These are phyloP conservation scores for Elsinoe necatrix DNA, from an alignment of 2,329 filamentous ascomycete species.

Conservation along the genomic window DNA sequence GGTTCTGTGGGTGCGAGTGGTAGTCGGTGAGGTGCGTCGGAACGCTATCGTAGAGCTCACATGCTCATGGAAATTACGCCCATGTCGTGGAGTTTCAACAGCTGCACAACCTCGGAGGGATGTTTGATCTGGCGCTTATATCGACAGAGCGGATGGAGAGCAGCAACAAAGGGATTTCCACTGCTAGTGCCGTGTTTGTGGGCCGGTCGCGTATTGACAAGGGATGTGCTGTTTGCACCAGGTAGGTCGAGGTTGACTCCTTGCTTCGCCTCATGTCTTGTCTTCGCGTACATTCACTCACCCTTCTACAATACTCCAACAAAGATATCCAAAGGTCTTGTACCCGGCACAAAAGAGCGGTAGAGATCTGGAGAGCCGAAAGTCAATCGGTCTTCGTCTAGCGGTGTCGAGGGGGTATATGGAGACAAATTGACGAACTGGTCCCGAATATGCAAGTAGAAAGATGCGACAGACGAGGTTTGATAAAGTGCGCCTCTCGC, in stretches of 20 bases:
- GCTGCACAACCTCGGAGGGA: background rate
- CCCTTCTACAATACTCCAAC: conserved; percentile 7
- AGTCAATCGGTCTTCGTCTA: background rate
- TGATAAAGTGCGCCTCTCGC: background rate
- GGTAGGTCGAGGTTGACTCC: background rate
- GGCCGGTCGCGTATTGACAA: conserved; percentile 3
- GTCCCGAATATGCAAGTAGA: background rate
- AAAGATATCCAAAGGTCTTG: conserved; percentile 4
- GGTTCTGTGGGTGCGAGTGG: background rate
- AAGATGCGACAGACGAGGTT: conserved; percentile 8
- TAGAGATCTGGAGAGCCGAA: background rate
- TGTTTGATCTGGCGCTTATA: background rate
- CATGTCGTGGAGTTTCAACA: background rate
- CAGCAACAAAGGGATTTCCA: conserved; percentile 1
- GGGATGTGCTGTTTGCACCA: background rate
- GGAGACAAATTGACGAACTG: background rate
- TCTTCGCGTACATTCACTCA: background rate
- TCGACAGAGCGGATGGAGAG: no score
- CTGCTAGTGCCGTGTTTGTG: background rate
- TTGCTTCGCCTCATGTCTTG: conserved; percentile 5
- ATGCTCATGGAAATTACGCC: background rate
- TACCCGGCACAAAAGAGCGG: background rate
- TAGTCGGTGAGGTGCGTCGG: background rate
- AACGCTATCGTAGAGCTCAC: background rate
- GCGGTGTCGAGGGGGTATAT: background rate